Percentiles rank a stretch among this genome's conserved stretches.
These are phyloP conservation scores for Colletotrichum aenigma DNA, from an alignment of 2,329 filamentous ascomycete species.

Conservation along the genomic window DNA sequence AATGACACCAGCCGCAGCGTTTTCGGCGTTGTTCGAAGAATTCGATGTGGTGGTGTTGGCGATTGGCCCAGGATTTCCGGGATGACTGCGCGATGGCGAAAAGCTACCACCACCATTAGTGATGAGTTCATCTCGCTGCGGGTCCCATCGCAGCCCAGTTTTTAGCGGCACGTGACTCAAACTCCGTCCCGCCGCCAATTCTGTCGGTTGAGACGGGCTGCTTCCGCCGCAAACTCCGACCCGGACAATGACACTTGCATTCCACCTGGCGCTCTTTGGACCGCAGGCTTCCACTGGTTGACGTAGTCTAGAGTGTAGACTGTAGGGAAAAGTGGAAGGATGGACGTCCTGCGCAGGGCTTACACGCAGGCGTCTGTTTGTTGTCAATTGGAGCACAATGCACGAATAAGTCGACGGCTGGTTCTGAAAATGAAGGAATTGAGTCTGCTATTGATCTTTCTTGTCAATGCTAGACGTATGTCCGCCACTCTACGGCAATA, in stretches of 20 bases:
- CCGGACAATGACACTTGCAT: not conserved
- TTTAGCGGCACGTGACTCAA: slow-evolving; percentile 18
- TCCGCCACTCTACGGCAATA: not conserved
- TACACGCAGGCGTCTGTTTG: not conserved
- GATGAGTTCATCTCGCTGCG: slow-evolving; percentile 13
- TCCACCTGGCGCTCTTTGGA: not conserved
- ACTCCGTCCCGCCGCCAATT: not conserved
- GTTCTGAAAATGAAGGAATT: not conserved
- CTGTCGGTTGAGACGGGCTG: not conserved
- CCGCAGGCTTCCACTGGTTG: not conserved
- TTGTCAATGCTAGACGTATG: not conserved
- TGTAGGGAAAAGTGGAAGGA: not conserved
- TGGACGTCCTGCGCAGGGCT: not conserved
- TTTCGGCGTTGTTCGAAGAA: not conserved
- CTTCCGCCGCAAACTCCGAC: slow-evolving; percentile 15
- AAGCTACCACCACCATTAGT: slow-evolving; percentile 7
- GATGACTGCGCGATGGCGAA: slow-evolving; percentile 19
- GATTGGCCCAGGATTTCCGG: not conserved
- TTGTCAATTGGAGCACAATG: not conserved
- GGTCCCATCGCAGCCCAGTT: not conserved
- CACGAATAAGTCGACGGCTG: not conserved
- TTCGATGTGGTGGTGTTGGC: slow-evolving; percentile 2
- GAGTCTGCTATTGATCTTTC: not conserved
- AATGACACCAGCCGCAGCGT: not conserved
- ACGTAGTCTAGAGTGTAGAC: not conserved